Evolutionary conservation across 352 stramenopile genomes (phyloP).

Genomic region (Pelagophyceae sp.): DNA sequence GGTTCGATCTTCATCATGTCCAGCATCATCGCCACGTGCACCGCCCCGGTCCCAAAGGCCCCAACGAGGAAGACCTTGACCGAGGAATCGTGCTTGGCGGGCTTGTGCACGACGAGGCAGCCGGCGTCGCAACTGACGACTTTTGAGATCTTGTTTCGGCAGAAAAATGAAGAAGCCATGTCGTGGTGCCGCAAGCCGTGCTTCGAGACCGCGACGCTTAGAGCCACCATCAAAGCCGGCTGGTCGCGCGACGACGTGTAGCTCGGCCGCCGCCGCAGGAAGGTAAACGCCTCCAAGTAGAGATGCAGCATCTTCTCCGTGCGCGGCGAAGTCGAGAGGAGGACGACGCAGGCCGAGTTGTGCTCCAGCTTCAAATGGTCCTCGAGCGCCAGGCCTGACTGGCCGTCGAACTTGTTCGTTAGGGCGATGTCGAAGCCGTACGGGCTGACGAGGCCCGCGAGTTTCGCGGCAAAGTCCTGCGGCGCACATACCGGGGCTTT

Average conservation of each 20-base stretch:
- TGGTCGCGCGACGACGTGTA: neutral
- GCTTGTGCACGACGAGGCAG: slow-evolving; percentile 14
- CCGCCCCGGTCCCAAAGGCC: neutral
- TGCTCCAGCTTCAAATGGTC: slow-evolving; percentile 5
- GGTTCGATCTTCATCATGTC: slow-evolving; percentile 9
- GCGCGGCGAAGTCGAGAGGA: neutral
- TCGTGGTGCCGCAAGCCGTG: neutral
- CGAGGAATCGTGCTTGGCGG: slow-evolving; percentile 1
- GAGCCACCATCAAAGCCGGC: slow-evolving; percentile 2
- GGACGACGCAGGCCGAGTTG: slow-evolving; percentile 12
- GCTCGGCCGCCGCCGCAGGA: neutral
- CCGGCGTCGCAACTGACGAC: slow-evolving; percentile 12
- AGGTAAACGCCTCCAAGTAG: slow-evolving; percentile 4
- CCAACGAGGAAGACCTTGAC: neutral
- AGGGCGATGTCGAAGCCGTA: neutral
- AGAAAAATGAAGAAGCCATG: neutral
- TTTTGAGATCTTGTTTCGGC: slow-evolving; percentile 1
- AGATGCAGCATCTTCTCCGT: neutral
- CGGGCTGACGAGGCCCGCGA: neutral
- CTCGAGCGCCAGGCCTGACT: neutral
- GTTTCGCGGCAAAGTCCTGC: neutral
- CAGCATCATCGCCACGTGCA: slow-evolving; percentile 1
- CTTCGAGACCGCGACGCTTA: neutral
- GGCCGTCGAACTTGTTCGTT: slow-evolving; percentile 16
- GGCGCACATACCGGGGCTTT: too few relatives aligned